Evolutionary conservation across 768 basidiomycete species (phyloP), one percentile per base, ranked within the genome.

Genomic region (Obba rivulosa): DNA sequence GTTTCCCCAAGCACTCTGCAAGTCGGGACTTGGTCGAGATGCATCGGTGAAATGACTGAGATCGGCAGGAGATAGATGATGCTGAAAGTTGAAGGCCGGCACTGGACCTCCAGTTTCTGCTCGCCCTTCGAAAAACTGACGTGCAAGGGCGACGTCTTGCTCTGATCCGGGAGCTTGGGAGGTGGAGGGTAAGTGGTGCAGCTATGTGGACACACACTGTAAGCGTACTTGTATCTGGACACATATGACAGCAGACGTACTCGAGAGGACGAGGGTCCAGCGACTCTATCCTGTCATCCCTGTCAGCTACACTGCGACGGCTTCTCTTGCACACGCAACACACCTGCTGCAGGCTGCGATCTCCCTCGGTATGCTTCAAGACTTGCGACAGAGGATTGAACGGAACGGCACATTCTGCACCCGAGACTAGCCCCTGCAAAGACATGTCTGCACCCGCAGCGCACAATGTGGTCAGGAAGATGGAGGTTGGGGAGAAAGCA

Each of bases 311-410:
- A 22, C 16, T 10, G n/a, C 5, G 13, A 37, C 43, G 21, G 18
- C 23, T 39, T 22, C 4, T 21, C 5, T 20, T 14, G 38, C 14
- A 37, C 35, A 18, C 40, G 25, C 34, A 34, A 66, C 76, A 50
- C 57, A 89, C 92, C 71, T 89, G 83, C 60, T 94, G 92, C 23
- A 95, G 64, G 64, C 89, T 92, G 47, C 86, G 81, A 68, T 96
- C 93, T 1, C 81, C 83, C 49, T 92, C 90, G 8, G 90, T 81
- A 60, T 95, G 87, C 64, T 96, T 95, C 45, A 93, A 74, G 21
- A 97, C 85, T 57, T 91, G 86, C 2, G 88, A 81, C 21, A 98
- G 73, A 2, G 94, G 93, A 62, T 96, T 97, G 42, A 85, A 75
- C 1, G 83, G 73, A 17, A 83, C 78, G 11, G 85, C 87, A 66